Conservation (phyloP, 371 early-diverging fungal genomes). For the Syncephalis plumigaleata region DNA sequence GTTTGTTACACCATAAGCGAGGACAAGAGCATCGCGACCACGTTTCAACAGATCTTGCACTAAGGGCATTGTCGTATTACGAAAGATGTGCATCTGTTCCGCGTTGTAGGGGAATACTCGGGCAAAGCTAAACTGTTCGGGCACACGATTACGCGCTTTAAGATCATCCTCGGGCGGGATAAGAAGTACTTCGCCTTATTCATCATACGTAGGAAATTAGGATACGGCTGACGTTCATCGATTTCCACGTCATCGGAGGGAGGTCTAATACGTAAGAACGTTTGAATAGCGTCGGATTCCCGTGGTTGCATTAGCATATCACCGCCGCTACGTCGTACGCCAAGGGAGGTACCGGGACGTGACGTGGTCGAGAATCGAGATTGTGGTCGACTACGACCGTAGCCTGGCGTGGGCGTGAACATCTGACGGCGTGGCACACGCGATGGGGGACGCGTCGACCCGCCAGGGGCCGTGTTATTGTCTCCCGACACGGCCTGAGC, state of each 20-base stretch:
- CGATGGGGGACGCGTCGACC: no score
- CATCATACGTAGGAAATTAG: background rate
- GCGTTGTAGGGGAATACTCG: background rate
- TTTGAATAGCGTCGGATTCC: background rate
- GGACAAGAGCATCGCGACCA: conserved; percentile 40
- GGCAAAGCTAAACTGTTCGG: background rate
- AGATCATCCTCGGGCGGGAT: background rate
- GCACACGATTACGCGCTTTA: background rate
- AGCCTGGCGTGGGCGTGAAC: no score
- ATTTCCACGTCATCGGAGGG: no score
- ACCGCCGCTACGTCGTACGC: no score
- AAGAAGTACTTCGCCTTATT: background rate
- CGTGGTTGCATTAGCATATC: no score
- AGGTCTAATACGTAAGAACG: background rate
- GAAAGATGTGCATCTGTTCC: conserved; percentile 28
- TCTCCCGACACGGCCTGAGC: no score
- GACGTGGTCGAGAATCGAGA: no score
- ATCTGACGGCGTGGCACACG: no score
- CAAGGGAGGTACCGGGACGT: no score
- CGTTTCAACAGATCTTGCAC: conserved; percentile 17
- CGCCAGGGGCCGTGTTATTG: no score
- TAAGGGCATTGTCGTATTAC: conserved; percentile 30
- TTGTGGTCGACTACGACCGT: no score
- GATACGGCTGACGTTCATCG: no score
- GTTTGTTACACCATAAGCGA: conserved; percentile 60